Percentiles rank a stretch among this genome's conserved stretches.
These are phyloP conservation scores for Nissolia schottii DNA, from an alignment of 306 rosid species.

Conservation along the genomic window DNA sequence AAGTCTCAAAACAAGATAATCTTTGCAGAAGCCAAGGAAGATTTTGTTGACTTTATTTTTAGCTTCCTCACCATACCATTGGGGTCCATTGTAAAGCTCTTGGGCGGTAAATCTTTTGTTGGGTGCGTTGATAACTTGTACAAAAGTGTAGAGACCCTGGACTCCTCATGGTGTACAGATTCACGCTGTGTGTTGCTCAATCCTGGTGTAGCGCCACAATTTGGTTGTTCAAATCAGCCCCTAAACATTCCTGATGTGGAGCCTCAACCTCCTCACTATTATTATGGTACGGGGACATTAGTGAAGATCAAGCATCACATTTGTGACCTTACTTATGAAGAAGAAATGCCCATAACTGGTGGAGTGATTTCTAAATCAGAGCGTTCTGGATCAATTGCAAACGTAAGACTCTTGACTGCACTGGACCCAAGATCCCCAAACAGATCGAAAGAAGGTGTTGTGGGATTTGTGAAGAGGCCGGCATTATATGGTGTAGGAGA, in stretches of 20 bases:
- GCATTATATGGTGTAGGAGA: constrained; percentile 21
- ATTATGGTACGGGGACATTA: neutral
- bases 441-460: neutral
- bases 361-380: neutral
- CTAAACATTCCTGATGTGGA: constrained; percentile 6
- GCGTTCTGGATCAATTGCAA: neutral
- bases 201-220: constrained; percentile 18
- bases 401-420: neutral
- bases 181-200: constrained; percentile 1
- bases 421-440: constrained; percentile 17
- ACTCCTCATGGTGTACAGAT: constrained; percentile 18
- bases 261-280: neutral
- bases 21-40: constrained; percentile 19
- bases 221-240: constrained; percentile 9
- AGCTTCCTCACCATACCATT: constrained; percentile 25
- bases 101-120: constrained; percentile 16
- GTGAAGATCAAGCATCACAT: fast-evolving
- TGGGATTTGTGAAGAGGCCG: constrained; percentile 30
- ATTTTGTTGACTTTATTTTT: constrained; percentile 26
- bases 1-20: constrained; percentile 14
- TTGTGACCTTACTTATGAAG: fast-evolving
- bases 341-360: neutral
- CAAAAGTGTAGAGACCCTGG: constrained; percentile 23
- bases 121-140: constrained; percentile 28
- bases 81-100: constrained; percentile 13